Evolutionary conservation across 2,329 filamentous ascomycete genomes (phyloP).

Genomic region (Colletotrichum lindemuthianum): DNA sequence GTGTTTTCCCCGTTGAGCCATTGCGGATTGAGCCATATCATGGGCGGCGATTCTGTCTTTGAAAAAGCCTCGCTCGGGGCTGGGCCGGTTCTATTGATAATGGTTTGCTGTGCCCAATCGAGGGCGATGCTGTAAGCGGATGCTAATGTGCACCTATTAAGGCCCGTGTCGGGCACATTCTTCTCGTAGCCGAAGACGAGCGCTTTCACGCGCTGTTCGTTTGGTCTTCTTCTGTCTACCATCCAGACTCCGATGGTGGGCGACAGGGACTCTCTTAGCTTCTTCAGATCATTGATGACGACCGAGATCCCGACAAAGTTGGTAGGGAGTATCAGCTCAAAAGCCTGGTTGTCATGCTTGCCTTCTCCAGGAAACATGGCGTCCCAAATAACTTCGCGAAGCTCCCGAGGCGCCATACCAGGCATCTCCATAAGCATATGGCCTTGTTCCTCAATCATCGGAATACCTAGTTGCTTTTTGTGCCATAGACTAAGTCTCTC

Average conservation of each 20-base stretch:
- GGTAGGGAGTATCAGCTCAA: not conserved
- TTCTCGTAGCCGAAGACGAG: not conserved
- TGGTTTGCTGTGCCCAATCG: not conserved
- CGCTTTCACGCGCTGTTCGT: not conserved
- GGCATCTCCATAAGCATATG: not conserved
- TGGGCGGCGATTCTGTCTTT: not conserved
- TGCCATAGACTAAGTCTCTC: not conserved
- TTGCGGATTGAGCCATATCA: not conserved
- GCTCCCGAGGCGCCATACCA: not conserved
- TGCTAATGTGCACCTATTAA: not conserved
- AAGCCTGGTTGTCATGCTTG: constrained; percentile 28
- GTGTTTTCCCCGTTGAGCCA: not conserved
- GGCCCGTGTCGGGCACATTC: not conserved
- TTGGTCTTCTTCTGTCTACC: not conserved
- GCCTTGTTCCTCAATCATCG: not conserved
- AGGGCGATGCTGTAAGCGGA: not conserved
- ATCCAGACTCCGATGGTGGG: not conserved
- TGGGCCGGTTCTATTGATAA: not conserved
- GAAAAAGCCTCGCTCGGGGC: not conserved
- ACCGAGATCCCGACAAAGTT: not conserved
- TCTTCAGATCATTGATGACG: constrained; percentile 14
- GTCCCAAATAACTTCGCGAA: not conserved
- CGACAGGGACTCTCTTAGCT: constrained; percentile 46
- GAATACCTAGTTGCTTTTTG: not conserved
- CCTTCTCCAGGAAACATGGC: not conserved